Conservation (phyloP, 495 filamentous ascomycete species). For the Endocarpon pusillum region DNA sequence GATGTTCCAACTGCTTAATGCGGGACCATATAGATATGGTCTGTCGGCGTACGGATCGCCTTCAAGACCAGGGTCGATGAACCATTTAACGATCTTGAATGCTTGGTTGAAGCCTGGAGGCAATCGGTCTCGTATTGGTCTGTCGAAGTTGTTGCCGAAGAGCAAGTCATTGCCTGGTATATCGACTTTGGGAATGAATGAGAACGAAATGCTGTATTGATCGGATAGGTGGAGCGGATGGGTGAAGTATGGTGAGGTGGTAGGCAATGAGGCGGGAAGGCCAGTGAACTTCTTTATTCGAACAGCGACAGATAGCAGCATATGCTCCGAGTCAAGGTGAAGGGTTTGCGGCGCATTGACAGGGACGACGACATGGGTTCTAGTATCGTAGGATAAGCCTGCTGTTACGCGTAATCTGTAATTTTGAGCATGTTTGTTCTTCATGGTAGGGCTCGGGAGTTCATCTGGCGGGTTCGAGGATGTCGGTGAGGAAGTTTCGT, state of each 20-base stretch:
- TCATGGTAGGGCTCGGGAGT: too few relatives aligned
- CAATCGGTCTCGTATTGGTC: constrained; percentile 67
- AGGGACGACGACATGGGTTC: constrained; percentile 45
- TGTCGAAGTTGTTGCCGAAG: constrained; percentile 87
- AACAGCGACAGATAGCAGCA: constrained; percentile 47
- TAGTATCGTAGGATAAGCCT: constrained; percentile 51
- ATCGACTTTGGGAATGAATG: constrained; percentile 47
- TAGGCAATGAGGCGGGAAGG: constrained; percentile 38
- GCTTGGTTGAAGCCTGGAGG: constrained; percentile 72
- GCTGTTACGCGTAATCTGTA: constrained; percentile 33
- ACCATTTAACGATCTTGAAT: constrained; percentile 68
- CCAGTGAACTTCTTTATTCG: constrained; percentile 48
- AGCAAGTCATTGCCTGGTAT: constrained; percentile 59
- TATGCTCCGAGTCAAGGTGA: constrained; percentile 39
- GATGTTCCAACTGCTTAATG: constrained; percentile 53
- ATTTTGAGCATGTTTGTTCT: constrained; percentile 6
- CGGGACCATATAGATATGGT: constrained; percentile 70
- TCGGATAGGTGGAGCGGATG: constrained; percentile 49
- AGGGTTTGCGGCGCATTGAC: constrained; percentile 50
- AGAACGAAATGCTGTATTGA: constrained; percentile 65
- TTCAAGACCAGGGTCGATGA: constrained; percentile 72
- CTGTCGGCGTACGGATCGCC: constrained; percentile 74
- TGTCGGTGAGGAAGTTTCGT: too few relatives aligned
- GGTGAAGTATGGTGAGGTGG: constrained; percentile 56
- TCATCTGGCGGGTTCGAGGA: too few relatives aligned